Conservation (phyloP, 2,329 filamentous ascomycete species). For the Exophiala dermatitidis region DNA sequence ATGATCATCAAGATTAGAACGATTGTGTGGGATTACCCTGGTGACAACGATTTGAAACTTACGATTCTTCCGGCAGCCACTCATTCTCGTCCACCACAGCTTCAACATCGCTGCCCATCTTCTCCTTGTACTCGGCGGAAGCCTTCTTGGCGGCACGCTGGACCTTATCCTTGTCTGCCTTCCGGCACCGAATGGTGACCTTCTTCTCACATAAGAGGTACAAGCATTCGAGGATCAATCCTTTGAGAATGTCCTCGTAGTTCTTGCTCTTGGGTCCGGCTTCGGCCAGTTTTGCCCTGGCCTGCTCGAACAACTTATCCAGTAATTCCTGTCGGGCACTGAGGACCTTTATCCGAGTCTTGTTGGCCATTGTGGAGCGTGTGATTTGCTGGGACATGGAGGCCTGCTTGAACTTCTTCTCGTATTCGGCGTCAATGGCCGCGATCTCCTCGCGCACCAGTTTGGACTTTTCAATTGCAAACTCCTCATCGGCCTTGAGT, state of each 20-base stretch:
- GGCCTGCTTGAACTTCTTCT: conserved; percentile 99
- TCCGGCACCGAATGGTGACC: conserved; percentile 65
- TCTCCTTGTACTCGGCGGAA: conserved; percentile 74
- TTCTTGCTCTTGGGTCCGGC: conserved; percentile 62
- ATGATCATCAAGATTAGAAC: conserved; percentile 26
- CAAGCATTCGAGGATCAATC: conserved; percentile 78
- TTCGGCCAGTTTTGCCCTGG: conserved; percentile 62
- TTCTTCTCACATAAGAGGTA: conserved; percentile 80
- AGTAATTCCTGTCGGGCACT: conserved; percentile 82
- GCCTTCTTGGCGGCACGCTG: conserved; percentile 74
- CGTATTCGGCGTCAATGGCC: conserved; percentile 84
- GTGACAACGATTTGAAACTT: conserved; percentile 38
- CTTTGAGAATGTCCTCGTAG: conserved; percentile 71
- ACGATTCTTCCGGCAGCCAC: conserved; percentile 74
- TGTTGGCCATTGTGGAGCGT: conserved; percentile 90
- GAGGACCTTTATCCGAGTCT: conserved; percentile 84
- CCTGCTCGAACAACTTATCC: conserved; percentile 78
- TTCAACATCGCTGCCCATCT: conserved; percentile 60
- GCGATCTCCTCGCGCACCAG: conserved; percentile 92
- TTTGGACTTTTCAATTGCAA: conserved; percentile 98
- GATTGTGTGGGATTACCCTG: background rate
- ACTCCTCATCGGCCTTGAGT: conserved; percentile 98
- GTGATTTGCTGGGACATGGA: conserved; percentile 99
- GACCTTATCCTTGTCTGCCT: conserved; percentile 68
- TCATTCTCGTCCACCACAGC: conserved; percentile 71